Percentiles rank a stretch among this genome's conserved stretches.
Conservation (phyloP, 805 yeast species). For the Candida vaughaniae region DNA sequence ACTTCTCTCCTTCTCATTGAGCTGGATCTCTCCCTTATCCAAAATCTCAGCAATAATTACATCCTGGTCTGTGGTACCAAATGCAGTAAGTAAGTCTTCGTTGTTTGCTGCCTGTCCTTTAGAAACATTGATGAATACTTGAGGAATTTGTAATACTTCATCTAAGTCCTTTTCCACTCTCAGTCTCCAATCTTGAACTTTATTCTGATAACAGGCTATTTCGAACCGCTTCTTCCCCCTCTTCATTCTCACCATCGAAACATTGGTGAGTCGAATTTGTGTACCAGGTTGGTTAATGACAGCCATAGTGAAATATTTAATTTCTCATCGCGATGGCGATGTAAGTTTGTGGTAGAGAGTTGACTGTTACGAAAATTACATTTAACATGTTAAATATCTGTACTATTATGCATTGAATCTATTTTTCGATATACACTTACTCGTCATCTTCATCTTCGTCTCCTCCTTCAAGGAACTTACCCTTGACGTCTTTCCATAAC, state of each 20-base stretch:
- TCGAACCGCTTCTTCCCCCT: conserved; percentile 92
- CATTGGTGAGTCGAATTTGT: conserved; percentile 90
- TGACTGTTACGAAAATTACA: too few relatives aligned
- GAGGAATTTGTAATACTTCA: conserved; percentile 95
- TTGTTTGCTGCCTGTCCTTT: conserved; percentile 91
- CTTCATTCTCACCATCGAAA: conserved; percentile 85
- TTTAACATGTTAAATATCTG: too few relatives aligned
- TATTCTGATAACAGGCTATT: conserved; percentile 94
- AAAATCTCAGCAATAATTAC: conserved; percentile 77
- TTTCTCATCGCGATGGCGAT: too few relatives aligned
- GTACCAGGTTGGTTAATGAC: conserved; percentile 82
- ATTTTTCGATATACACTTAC: too few relatives aligned
- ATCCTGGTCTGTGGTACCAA: conserved; percentile 75
- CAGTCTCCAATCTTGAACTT: conserved; percentile 91
- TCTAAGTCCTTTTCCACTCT: conserved; percentile 90
- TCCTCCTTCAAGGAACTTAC: conserved; percentile 52
- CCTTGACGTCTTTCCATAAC: conserved; percentile 80
- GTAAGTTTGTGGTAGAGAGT: too few relatives aligned
- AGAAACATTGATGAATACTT: conserved; percentile 86
- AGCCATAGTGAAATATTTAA: conserved; percentile 36
- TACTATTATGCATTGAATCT: too few relatives aligned
- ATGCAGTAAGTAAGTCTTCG: conserved; percentile 72
- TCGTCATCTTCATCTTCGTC: conserved; percentile 62
- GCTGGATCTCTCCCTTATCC: conserved; percentile 89
- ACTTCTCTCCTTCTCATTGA: conserved; percentile 89